Percentiles rank a stretch among this genome's conserved stretches.
Evolutionary conservation across 2,329 filamentous ascomycete genomes (phyloP).

Genomic region (Biscogniauxia marginata): DNA sequence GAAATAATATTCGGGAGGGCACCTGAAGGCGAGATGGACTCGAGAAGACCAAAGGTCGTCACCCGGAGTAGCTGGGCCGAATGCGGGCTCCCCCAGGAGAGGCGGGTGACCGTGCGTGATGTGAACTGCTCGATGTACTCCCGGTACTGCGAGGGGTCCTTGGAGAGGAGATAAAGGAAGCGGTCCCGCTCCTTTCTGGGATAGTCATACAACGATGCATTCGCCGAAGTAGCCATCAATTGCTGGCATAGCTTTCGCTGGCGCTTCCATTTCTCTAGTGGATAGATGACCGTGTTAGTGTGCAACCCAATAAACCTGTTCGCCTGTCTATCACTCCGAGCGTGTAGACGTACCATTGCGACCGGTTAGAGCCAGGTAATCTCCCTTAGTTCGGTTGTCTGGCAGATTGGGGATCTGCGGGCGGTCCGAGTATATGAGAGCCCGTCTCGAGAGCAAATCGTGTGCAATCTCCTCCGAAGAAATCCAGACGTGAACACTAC

Average conservation of each 20-base stretch:
- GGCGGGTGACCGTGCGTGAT: constrained; percentile 43
- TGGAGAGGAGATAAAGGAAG: constrained; percentile 42
- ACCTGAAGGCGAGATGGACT: constrained; percentile 45
- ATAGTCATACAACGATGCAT: constrained; percentile 40
- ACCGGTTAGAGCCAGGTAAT: constrained; percentile 46
- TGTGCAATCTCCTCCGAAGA: constrained; percentile 45
- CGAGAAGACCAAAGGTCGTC: constrained; percentile 45
- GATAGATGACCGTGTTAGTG: constrained; percentile 1
- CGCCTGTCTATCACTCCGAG: no score
- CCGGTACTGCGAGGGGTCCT: constrained; percentile 41
- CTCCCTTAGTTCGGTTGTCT: constrained; percentile 45
- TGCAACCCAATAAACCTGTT: no score
- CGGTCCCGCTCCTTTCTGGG: constrained; percentile 44
- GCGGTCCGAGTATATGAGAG: constrained; percentile 46
- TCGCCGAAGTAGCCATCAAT: constrained; percentile 40
- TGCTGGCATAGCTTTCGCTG: constrained; percentile 45
- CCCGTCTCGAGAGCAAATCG: constrained; percentile 42
- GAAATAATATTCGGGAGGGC: constrained; percentile 42
- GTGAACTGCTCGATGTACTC: constrained; percentile 49
- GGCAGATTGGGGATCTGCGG: constrained; percentile 47
- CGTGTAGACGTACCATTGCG: constrained; percentile 38
- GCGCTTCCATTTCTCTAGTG: constrained; percentile 46
- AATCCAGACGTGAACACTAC: constrained; percentile 47
- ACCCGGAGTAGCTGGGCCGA: constrained; percentile 40
- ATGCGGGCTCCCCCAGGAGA: constrained; percentile 45